Percentiles rank a stretch among this genome's conserved stretches.
phyloP scores from a whole-genome alignment of 768 basidiomycete genomes.

The Lactarius hengduanensis region DNA sequence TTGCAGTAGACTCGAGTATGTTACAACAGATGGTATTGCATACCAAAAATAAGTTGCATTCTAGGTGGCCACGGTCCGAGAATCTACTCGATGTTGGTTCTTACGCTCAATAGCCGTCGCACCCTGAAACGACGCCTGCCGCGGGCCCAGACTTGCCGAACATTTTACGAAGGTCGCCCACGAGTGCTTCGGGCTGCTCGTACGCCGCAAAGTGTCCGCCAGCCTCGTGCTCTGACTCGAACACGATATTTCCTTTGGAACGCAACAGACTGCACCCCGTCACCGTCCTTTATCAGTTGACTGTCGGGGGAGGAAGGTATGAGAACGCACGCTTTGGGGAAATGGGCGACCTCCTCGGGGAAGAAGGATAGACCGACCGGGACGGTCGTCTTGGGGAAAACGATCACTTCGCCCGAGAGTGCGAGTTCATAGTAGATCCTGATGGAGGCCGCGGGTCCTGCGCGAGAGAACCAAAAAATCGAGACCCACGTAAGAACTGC shows the following conservation, averaged over 20 bases:
- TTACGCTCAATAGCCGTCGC: too few species aligned
- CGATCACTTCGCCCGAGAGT: not conserved
- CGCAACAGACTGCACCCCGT: slow-evolving; percentile 26
- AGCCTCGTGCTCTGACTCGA: slow-evolving; percentile 45
- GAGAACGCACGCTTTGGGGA: slow-evolving; percentile 40
- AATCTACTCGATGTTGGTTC: too few species aligned
- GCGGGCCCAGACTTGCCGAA: slow-evolving; percentile 53
- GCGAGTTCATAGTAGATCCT: slow-evolving; percentile 56
- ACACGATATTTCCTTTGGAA: slow-evolving; percentile 42
- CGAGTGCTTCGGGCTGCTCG: slow-evolving; percentile 50
- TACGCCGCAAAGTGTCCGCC: slow-evolving; percentile 62
- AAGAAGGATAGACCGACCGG: slow-evolving; percentile 53
- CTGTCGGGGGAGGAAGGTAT: too few species aligned
- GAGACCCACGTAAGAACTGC: slow-evolving; percentile 63
- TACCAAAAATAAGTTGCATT: too few species aligned
- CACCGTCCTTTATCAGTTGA: not conserved
- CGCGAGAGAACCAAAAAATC: slow-evolving; percentile 56
- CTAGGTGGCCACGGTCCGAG: too few species aligned
- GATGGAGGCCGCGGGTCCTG: slow-evolving; percentile 55
- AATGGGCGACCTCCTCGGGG: slow-evolving; percentile 44
- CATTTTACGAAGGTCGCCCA: slow-evolving; percentile 52
- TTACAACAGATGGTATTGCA: too few species aligned
- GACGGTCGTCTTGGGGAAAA: slow-evolving; percentile 30
- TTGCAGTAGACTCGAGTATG: too few species aligned
- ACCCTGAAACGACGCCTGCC: too few species aligned